Evolutionary conservation across 164 flowering plant genomes (phyloP).

Genomic region (Nymphaea thermarum): DNA sequence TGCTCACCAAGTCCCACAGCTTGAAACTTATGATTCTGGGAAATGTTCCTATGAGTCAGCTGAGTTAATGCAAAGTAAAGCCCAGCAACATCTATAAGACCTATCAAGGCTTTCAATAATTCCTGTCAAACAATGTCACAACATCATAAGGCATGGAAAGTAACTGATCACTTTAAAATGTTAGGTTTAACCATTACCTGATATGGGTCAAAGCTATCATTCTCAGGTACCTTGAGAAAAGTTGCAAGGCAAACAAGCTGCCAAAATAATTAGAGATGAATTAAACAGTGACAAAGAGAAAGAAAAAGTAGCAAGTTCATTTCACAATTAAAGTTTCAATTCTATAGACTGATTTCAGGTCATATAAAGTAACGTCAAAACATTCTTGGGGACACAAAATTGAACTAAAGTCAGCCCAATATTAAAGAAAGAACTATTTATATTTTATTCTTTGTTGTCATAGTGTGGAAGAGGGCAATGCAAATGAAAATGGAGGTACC

Average conservation of each 20-base stretch:
- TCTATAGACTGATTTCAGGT: too few species aligned
- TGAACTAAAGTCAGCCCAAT: too few species aligned
- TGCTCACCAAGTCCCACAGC: conserved; percentile 95
- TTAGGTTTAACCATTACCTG: conserved; percentile 38
- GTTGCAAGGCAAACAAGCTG: conserved; percentile 98
- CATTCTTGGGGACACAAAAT: too few species aligned
- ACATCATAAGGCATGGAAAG: not conserved
- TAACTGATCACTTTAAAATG: too few species aligned
- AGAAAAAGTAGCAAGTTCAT: too few species aligned
- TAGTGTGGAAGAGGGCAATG: too few species aligned
- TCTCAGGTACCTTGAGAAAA: conserved; percentile 86
- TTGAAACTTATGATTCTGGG: conserved; percentile 95
- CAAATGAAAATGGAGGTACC: too few species aligned
- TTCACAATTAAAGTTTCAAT: too few species aligned
- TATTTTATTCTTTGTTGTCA: too few species aligned
- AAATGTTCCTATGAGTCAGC: conserved; percentile 91
- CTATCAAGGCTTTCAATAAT: conserved; percentile 77
- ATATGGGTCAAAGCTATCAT: conserved; percentile 80
- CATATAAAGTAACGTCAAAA: too few species aligned
- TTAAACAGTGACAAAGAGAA: too few species aligned
- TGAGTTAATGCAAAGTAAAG: conserved; percentile 94
- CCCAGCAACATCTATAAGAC: conserved; percentile 94
- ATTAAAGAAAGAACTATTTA: too few species aligned
- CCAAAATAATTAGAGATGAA: conserved; percentile 1
- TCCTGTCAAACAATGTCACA: conserved; percentile 35